These are phyloP conservation scores for Exutisphaerella laricina DNA, from an alignment of 2,329 filamentous ascomycete genomes.

Conservation along the genomic window DNA sequence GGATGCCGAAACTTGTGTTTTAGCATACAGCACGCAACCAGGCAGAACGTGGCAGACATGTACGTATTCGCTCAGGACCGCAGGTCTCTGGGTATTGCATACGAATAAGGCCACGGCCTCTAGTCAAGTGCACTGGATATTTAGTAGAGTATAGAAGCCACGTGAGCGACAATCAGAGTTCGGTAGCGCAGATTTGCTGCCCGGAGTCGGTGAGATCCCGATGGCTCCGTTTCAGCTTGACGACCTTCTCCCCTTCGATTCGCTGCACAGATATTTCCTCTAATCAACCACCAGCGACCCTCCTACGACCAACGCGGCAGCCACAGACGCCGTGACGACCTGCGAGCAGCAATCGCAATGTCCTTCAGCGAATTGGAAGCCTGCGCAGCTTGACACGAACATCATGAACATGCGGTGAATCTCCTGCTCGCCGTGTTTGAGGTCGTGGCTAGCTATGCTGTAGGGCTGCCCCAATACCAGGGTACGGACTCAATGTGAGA, in stretches of 20 bases:
- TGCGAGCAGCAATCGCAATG: not conserved
- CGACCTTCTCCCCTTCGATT: not conserved
- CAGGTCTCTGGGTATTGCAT: too few species aligned
- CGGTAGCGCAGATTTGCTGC: too few species aligned
- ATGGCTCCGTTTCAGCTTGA: not conserved
- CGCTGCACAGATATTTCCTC: not conserved
- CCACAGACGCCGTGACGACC: not conserved
- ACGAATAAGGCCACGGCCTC: too few species aligned
- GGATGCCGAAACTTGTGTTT: too few species aligned
- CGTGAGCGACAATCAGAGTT: too few species aligned
- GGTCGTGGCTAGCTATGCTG: not conserved
- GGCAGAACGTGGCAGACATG: too few species aligned
- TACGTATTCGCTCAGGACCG: too few species aligned
- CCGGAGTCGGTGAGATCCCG: too few species aligned
- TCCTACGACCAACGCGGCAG: not conserved
- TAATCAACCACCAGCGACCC: not conserved
- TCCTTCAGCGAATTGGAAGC: not conserved
- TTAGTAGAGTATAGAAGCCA: too few species aligned
- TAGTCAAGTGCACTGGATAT: too few species aligned
- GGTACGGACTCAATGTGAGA: conserved; percentile 1
- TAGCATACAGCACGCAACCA: too few species aligned
- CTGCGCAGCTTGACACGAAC: not conserved
- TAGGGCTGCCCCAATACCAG: conserved; percentile 1
- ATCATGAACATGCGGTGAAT: not conserved
- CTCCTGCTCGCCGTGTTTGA: conserved; percentile 2